Evolutionary conservation across 371 early-diverging fungal genomes (phyloP), one percentile per base, ranked within the genome.

Genomic region (Mortierella sp.): DNA sequence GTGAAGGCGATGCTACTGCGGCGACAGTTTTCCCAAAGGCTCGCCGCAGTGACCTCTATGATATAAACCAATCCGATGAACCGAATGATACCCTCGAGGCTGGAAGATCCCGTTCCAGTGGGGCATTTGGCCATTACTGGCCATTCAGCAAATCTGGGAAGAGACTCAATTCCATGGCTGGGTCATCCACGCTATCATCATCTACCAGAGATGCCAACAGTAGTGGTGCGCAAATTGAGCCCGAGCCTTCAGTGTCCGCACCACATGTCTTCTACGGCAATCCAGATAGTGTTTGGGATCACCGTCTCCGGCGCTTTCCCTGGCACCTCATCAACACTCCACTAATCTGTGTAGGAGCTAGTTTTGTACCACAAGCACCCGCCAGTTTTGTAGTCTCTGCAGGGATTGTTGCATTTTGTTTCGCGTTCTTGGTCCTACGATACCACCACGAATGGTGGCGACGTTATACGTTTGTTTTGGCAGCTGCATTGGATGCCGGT

Each of bases 401-500:
- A 2, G 77, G 77, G 0, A 32, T 77, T 0, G 77, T 77, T 10
- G 77, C 77, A 29, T 77, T 77, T 61, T 29, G 12, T 29, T 77
- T 77, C 17, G 77, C 77, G 35, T 77, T 72, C 56, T 40, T 77
- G 61, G 77, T 77, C 31, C 28, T 77, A 19, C 65, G 79, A 22
- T 70, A 67, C 54, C 77, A 64, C 2, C 79, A 83, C 17, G 74
- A 71, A 15, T 83, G 83, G 83, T 83, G 80, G 79, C 42, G 72
- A 34, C 69, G 83, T 32, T 82, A 83, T 49, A 83, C 83, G 37
- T 83, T 80, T 63, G 75, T 83, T 28, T 57, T 85, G 42, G 76
- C 83, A 0, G 84, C 85, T 12, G 84, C 83, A 12, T 61, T 84
- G 31, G 83, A 85, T 70, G 75, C 80, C 1, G 81, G 84, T 3